These are phyloP conservation scores for Nepenthes mirabilis DNA, from an alignment of 148 eudicot species.

Conservation along the genomic window DNA sequence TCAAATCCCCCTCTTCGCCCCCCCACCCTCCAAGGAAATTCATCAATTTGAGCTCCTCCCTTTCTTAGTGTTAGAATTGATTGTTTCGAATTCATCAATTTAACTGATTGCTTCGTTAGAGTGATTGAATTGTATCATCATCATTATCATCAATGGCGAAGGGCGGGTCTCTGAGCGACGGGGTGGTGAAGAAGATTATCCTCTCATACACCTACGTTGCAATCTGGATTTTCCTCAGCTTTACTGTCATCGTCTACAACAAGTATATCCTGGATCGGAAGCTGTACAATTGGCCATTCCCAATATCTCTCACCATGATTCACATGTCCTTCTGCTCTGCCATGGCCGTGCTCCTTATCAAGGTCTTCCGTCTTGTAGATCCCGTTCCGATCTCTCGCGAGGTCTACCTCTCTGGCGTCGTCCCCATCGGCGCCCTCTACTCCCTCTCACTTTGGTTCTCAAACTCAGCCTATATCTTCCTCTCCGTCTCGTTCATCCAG, in stretches of 20 bases:
- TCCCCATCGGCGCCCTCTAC: conserved; percentile 57
- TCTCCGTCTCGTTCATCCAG: conserved; percentile 62
- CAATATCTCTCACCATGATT: conserved; percentile 68
- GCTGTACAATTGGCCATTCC: conserved; percentile 66
- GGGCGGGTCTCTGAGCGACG: conserved; percentile 39
- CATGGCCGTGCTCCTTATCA: conserved; percentile 34
- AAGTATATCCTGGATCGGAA: conserved; percentile 68
- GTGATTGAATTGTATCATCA: no score
- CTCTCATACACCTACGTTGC: conserved; percentile 55
- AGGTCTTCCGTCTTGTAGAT: conserved; percentile 32
- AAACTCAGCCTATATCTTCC: conserved; percentile 57
- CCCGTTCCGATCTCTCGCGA: conserved; percentile 49
- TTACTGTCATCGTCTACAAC: conserved; percentile 67
- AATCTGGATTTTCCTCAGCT: conserved; percentile 58
- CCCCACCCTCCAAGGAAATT: no score
- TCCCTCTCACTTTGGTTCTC: conserved; percentile 50
- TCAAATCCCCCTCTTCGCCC: no score
- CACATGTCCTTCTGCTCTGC: conserved; percentile 64
- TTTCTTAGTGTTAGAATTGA: no score
- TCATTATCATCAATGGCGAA: conserved; percentile 16
- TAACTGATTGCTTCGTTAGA: not conserved
- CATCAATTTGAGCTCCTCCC: no score
- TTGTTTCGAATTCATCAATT: not conserved
- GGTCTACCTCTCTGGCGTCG: conserved; percentile 38
- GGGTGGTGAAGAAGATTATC: conserved; percentile 42